A percentile compares a stretch with the other conserved stretches of the same genome.
Evolutionary conservation across 345 rosid genomes (phyloP).

Genomic region (Eucalyptus viminalis): DNA sequence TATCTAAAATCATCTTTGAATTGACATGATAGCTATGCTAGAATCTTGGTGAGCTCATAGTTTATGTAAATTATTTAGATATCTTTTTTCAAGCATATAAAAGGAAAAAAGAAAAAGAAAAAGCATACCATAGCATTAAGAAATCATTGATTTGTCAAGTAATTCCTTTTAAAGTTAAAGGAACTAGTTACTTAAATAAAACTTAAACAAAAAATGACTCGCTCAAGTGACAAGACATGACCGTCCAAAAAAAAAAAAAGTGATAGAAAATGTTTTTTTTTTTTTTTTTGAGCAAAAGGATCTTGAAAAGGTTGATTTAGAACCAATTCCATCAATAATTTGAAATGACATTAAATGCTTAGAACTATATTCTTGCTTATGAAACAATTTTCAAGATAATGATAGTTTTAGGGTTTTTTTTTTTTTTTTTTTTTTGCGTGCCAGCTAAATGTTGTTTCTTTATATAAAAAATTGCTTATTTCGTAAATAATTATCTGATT

Average conservation of each 20-base stretch:
- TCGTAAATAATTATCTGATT: not conserved
- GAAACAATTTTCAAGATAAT: too few relatives aligned
- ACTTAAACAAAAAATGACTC: not conserved
- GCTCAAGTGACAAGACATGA: not conserved
- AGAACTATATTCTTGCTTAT: not conserved
- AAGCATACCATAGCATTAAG: not conserved
- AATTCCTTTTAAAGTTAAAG: not conserved
- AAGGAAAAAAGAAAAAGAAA: not conserved
- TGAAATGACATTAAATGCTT: not conserved
- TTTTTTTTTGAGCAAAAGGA: not conserved
- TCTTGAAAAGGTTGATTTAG: not conserved
- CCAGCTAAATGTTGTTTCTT: not conserved
- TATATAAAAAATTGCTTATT: too few relatives aligned
- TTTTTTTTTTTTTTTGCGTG: not conserved
- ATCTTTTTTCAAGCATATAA: not conserved
- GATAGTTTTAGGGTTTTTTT: too few relatives aligned
- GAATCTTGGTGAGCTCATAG: not conserved
- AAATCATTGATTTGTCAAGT: not conserved
- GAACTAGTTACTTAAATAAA: not conserved
- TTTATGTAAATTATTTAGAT: not conserved
- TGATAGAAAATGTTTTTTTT: too few relatives aligned
- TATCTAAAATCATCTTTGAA: not conserved
- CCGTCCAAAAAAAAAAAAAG: too few relatives aligned
- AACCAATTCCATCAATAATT: not conserved
- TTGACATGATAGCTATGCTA: not conserved